These are phyloP conservation scores for Apodospora peruviana DNA, from an alignment of 495 filamentous ascomycete species.

Conservation along the genomic window DNA sequence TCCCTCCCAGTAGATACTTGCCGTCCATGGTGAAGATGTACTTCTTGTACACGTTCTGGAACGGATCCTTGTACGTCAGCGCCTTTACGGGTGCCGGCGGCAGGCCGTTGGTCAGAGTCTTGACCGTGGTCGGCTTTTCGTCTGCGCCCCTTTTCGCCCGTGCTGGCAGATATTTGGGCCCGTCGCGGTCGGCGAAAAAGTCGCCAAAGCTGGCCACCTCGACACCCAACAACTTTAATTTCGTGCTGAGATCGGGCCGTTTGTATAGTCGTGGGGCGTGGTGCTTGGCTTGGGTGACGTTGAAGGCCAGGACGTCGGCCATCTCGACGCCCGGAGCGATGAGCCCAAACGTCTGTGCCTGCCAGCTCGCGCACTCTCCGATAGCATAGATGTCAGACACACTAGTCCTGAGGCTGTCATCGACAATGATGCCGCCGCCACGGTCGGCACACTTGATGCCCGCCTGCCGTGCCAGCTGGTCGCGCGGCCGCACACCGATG, in stretches of 20 bases:
- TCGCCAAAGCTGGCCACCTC: constrained; percentile 96
- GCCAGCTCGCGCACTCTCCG: constrained; percentile 93
- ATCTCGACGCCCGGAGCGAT: constrained; percentile 95
- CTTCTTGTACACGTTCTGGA: constrained; percentile 93
- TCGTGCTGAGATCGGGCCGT: constrained; percentile 86
- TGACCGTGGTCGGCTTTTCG: constrained; percentile 25
- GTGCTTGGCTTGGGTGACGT: constrained; percentile 75
- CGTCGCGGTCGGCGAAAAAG: constrained; percentile 91
- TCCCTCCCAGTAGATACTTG: constrained; percentile 87
- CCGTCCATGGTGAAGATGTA: constrained; percentile 91
- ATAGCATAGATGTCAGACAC: constrained; percentile 77
- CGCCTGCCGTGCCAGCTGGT: constrained; percentile 67
- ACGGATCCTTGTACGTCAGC: constrained; percentile 88
- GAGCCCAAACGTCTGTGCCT: constrained; percentile 86
- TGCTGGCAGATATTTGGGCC: constrained; percentile 67
- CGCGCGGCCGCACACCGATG: constrained; percentile 80
- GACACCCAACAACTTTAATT: constrained; percentile 87
- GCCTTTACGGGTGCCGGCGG: constrained; percentile 67
- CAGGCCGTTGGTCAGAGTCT: constrained; percentile 48
- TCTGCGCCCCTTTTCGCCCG: constrained; percentile 36
- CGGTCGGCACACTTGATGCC: constrained; percentile 71
- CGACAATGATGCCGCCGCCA: constrained; percentile 74
- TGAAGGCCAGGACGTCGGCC: constrained; percentile 94
- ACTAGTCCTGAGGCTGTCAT: constrained; percentile 66
- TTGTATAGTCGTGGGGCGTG: constrained; percentile 70